Base-by-base conservation (phyloP, 352 stramenopile species). In the Pythium biforme region DNA sequence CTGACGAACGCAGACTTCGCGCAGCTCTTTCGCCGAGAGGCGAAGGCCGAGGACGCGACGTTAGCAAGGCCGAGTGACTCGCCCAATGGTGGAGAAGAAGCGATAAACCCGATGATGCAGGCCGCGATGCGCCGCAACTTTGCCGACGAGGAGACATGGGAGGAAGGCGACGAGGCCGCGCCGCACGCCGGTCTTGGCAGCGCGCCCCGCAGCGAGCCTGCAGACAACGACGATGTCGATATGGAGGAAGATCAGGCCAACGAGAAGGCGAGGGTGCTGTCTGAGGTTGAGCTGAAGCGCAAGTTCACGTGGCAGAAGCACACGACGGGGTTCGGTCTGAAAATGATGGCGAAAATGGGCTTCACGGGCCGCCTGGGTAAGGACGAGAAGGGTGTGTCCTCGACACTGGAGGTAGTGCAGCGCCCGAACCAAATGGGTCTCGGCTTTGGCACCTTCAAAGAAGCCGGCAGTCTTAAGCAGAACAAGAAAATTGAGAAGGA, bases 261-360 rank as follows among this genome's bases (percentile, higher is more conserved):
- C 9, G 46, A 66, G 39, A 70, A 60, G 58, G 34, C 15, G 29
- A 59, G 47, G 11, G 58, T 58, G 29, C 45, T 63, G 50, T 46
- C 52, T 19, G 61, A 71, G 37, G 53, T 58, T 0, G 60, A 72
- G 45, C 15, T 72, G 50, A 62, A 67, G 59, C 57, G 67, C 52
- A 81, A 71, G 39, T 86, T 76, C 56, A 53, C 69, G 37, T 99
- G 96, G 96, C 87, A 98, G 79, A 98, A 97, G 72, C 96, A 99
- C 76, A 98, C 95, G 17, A 98, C 97, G 63, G 96, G 95, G 25
- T 98, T 99, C 62, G 96, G 95, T 12, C 88, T 94, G 59, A 98
- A 98, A 73, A 90, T 99, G 73, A 73, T 99, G 52, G 69, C 87
- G 25, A 99, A 98, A 73, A 98, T 99, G 93, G 96, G 96, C 43